Percentiles rank a stretch among this genome's conserved stretches.
phyloP scores from a whole-genome alignment of 1,284 basidiomycete species.

The Fomitiporia mediterranea region DNA sequence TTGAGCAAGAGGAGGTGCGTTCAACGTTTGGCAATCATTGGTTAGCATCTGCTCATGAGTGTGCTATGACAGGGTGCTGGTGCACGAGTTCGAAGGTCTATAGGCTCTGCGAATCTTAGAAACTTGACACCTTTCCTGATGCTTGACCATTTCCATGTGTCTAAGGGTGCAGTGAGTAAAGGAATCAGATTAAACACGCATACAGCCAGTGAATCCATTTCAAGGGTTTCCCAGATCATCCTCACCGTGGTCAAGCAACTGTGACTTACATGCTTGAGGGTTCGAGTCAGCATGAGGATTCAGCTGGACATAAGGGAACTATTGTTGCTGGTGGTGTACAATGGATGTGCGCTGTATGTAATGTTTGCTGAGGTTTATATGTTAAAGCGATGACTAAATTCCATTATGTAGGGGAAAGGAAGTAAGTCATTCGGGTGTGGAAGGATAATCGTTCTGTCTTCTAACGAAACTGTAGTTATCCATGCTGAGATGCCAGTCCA shows the following conservation, averaged over 20 bases:
- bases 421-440: conserved; percentile 31
- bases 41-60: no score
- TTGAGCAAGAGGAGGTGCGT: conserved; percentile 76
- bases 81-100: conserved; percentile 84
- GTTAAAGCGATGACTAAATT: background rate
- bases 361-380: background rate
- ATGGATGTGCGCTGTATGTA: conserved; percentile 87
- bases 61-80: conserved; percentile 62
- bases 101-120: conserved; percentile 70
- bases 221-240: conserved; percentile 78
- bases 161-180: conserved; percentile 51
- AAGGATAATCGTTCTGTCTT: background rate
- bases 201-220: conserved; percentile 16
- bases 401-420: conserved; percentile 33
- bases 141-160: conserved; percentile 74
- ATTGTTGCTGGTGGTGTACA: conserved; percentile 86
- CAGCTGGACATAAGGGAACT: conserved; percentile 79
- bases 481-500: conserved; percentile 91
- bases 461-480: conserved; percentile 44
- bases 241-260: conserved; percentile 85
- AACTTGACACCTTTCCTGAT: conserved; percentile 92
- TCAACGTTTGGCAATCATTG: background rate
- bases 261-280: conserved; percentile 90
- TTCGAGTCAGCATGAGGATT: conserved; percentile 86
- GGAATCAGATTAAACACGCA: background rate